Base-by-base conservation (phyloP, 2,329 filamentous ascomycete species). In the Fusarium secorum region DNA sequence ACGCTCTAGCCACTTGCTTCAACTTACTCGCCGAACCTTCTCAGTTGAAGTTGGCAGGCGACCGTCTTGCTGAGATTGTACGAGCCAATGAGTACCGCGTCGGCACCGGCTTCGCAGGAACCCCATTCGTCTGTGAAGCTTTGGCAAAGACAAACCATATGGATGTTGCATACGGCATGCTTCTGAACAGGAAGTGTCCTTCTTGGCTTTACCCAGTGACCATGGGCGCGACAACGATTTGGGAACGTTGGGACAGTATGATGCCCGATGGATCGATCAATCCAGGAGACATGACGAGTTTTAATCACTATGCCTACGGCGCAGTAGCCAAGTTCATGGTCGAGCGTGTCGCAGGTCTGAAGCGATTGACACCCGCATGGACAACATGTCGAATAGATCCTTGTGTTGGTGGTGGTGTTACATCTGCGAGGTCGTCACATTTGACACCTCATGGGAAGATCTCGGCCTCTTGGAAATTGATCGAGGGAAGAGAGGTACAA, bases 1-100 rank as follows among this genome's bases (percentile, higher is more conserved):
- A 48, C n/a, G 28, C 45, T 48, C 0, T 48, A 30, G 45, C 45
- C 11, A 32, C 32, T 48, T 48, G 45, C 15, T 48, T 48, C 11
- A 13, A 18, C 0, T 3, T 48, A 9, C 7, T 48, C 20, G 4
- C 4, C 3, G 3, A 13, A 2, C 3, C n/a, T 18, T 48, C n/a
- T 6, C 45, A 48, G 45, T 1, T 22, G n/a, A 22, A 7, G 11
- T 22, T 3, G 15, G 45, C 15, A 32, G 45, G 28, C 11, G 15
- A 48, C 5, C 28, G 28, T 13, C 28, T 48, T 0, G 28, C 45
- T 32, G n/a, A 32, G 28, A 48, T 48, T 13, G 28, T 32, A 22
- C 28, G 7, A 4, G 15, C 11, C 15, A 48, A 48, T 4, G n/a
- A 48, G 3, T 22, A 33, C 2, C 15, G 28, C 7, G 45, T 48